Percentiles rank a stretch among this genome's conserved stretches.
Evolutionary conservation across 768 basidiomycete species (phyloP).

Genomic region (Boletus rubropictus): DNA sequence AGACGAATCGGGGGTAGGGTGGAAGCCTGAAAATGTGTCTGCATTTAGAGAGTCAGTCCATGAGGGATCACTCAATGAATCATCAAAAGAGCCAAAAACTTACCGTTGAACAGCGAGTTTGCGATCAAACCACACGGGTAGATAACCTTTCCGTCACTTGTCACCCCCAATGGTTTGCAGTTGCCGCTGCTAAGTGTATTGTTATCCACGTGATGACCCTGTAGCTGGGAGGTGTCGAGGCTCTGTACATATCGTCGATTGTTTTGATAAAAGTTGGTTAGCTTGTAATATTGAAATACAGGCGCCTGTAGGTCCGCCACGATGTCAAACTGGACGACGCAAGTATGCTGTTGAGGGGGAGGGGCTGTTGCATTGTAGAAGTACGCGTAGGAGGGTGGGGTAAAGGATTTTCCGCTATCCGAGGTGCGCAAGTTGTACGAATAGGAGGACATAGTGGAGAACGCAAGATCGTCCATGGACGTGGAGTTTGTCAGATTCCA

Average conservation of each 20-base stretch:
- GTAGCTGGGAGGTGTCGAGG: slow-evolving; percentile 76
- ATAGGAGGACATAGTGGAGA: slow-evolving; percentile 55
- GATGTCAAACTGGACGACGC: slow-evolving; percentile 76
- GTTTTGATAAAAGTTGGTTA: slow-evolving; percentile 97
- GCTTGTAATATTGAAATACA: slow-evolving; percentile 93
- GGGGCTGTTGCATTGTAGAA: slow-evolving; percentile 44
- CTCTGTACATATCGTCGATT: slow-evolving; percentile 97
- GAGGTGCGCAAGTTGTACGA: slow-evolving; percentile 62
- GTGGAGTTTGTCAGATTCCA: slow-evolving; percentile 48
- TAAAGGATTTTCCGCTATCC: slow-evolving; percentile 41
- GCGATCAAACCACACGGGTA: slow-evolving; percentile 98
- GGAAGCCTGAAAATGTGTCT: slow-evolving; percentile 78
- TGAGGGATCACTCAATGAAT: not conserved
- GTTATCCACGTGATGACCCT: slow-evolving; percentile 55
- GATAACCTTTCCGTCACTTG: slow-evolving; percentile 47
- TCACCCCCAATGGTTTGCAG: slow-evolving; percentile 81
- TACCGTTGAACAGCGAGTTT: slow-evolving; percentile 94
- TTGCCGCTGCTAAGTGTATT: slow-evolving; percentile 58
- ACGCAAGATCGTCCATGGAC: slow-evolving; percentile 33
- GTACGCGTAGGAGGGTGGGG: slow-evolving; percentile 71
- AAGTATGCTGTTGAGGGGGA: slow-evolving; percentile 49
- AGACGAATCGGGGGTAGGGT: slow-evolving; percentile 39
- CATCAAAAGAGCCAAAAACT: slow-evolving; percentile 11
- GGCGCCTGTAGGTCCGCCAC: slow-evolving; percentile 67
- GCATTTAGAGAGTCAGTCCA: slow-evolving; percentile 1